A percentile compares a stretch with the other conserved stretches of the same genome.
Evolutionary conservation across 169 alveolate genomes (phyloP).

Genomic region (Haemoproteus tartakovskyi): DNA sequence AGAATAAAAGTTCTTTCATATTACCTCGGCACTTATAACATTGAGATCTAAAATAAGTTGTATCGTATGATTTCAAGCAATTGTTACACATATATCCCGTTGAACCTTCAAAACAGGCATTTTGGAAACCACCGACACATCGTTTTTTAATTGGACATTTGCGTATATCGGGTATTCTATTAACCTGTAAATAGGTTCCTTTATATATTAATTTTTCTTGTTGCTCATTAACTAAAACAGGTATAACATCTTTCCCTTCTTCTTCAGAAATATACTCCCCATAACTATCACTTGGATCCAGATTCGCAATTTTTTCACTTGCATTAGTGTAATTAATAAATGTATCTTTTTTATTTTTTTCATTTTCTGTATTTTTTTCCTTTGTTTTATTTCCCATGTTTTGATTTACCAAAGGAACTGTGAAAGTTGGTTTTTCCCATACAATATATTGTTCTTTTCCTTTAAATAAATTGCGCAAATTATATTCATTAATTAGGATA

Average conservation of each 20-base stretch:
- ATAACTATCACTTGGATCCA: no score
- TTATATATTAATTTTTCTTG: slow-evolving; percentile 37
- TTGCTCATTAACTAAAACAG: slow-evolving; percentile 28
- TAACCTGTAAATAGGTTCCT: slow-evolving; percentile 14
- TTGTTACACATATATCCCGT: slow-evolving; percentile 75
- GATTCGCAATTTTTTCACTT: no score
- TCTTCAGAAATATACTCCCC: no score
- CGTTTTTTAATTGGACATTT: slow-evolving; percentile 53
- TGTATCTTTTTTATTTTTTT: no score
- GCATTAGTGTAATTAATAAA: no score
- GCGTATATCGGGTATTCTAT: slow-evolving; percentile 59
- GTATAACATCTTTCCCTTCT: no score
- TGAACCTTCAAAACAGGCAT: slow-evolving; percentile 72
- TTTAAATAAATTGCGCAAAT: not conserved
- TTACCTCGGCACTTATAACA: slow-evolving; percentile 30
- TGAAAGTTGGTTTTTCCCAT: no score
- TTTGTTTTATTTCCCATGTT: not conserved
- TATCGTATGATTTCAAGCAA: slow-evolving; percentile 55
- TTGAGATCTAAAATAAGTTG: slow-evolving; percentile 26
- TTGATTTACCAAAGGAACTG: no score
- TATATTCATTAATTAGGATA: slow-evolving; percentile 10
- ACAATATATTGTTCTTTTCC: not conserved
- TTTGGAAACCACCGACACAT: slow-evolving; percentile 35
- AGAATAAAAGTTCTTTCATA: slow-evolving; percentile 25
- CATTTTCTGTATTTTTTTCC: no score